Conservation (phyloP, 305 asterid species). For the Solanum hybrid region DNA sequence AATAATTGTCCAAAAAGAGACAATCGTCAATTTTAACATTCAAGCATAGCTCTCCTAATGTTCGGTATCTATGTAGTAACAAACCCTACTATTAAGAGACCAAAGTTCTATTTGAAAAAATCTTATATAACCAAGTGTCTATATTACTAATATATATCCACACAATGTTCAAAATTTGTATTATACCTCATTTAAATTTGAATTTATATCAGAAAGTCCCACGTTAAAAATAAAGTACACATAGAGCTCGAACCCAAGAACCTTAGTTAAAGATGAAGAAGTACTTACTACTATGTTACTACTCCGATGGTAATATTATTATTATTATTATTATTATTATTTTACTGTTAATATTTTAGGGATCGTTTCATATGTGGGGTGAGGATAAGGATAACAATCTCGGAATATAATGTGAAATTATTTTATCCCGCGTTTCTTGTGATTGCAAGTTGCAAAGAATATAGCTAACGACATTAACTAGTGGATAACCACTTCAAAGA, state of each 20-base stretch:
- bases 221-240: not conserved
- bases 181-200: not conserved
- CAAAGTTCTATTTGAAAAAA: not conserved
- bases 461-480: not conserved
- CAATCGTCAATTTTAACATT: not conserved
- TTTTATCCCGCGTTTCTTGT: not conserved
- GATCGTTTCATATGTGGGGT: not conserved
- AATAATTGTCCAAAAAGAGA: not conserved
- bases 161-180: not conserved
- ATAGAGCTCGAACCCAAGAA: not conserved
- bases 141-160: not conserved
- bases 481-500: conserved; percentile 6
- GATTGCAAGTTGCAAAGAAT: not conserved
- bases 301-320: not conserved
- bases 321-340: too few species aligned
- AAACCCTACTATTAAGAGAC: not conserved
- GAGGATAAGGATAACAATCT: not conserved
- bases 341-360: not conserved
- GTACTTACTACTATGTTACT: not conserved
- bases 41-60: not conserved
- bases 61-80: not conserved
- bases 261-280: not conserved
- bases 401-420: not conserved
- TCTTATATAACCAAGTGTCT: not conserved
- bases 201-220: not conserved